phyloP scores from a whole-genome alignment of 2,329 filamentous ascomycete genomes.

The Hymenotorrendiella dingleyae region DNA sequence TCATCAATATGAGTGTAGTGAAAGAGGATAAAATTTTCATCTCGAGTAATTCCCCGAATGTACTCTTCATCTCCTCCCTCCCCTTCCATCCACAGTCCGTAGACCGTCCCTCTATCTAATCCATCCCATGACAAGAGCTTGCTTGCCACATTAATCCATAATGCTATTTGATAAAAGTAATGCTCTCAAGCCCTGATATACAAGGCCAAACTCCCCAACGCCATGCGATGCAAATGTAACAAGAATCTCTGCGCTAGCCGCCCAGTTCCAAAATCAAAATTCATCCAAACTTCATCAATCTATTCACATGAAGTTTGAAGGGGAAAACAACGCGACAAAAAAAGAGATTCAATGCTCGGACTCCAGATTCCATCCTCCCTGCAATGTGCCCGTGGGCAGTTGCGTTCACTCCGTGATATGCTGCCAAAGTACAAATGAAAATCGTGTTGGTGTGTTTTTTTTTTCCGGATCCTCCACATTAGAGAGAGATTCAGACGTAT shows the following conservation, averaged over 20 bases:
- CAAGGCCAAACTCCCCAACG: conserved; percentile 5
- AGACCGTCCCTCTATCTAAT: not conserved
- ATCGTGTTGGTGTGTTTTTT: not conserved
- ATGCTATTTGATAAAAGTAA: not conserved
- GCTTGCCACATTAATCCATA: not conserved
- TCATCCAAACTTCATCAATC: not conserved
- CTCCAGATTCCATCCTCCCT: not conserved
- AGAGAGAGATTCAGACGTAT: not conserved
- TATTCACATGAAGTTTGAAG: not conserved
- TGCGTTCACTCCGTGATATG: too few relatives aligned
- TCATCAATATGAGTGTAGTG: too few relatives aligned
- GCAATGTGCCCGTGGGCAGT: not conserved
- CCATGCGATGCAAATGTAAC: conserved; percentile 8
- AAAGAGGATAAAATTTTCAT: too few relatives aligned
- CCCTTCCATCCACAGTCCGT: not conserved
- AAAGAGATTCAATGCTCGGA: not conserved
- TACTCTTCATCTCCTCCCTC: not conserved
- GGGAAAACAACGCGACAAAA: not conserved
- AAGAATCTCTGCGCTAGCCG: too few relatives aligned
- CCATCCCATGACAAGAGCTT: not conserved
- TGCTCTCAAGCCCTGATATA: not conserved
- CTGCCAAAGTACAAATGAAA: too few relatives aligned
- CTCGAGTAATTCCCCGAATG: not conserved
- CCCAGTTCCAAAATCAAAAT: not conserved
- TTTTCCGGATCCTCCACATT: conserved; percentile 1